These are phyloP conservation scores for Dictyostelium firmibasis DNA, from an alignment of 78 protist species.

Conservation along the genomic window DNA sequence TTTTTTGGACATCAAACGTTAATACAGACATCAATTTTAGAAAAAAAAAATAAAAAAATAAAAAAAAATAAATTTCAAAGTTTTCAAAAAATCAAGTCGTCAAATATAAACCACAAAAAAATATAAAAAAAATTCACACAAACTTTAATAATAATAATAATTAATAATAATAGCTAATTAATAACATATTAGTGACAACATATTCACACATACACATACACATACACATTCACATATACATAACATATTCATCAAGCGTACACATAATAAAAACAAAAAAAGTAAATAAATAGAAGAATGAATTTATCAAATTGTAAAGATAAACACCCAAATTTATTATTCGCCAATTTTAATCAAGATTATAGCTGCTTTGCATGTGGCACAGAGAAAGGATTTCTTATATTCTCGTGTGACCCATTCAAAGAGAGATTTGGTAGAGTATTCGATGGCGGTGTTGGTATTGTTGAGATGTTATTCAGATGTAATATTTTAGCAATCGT, in stretches of 20 bases:
- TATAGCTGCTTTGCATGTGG: constrained; percentile 96
- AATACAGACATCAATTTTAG: not conserved
- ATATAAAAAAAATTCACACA: not conserved
- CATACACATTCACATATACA: not conserved
- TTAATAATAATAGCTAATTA: too few relatives aligned
- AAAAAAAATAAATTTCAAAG: not conserved
- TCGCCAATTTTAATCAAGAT: constrained; percentile 82
- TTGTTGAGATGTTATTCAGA: constrained; percentile 98
- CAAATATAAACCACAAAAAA: not conserved
- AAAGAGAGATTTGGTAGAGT: constrained; percentile 91
- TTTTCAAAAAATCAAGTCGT: not conserved
- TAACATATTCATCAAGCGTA: not conserved
- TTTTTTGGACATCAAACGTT: not conserved
- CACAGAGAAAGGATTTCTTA: constrained; percentile 92
- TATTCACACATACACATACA: not conserved
- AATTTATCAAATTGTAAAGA: constrained; percentile 63
- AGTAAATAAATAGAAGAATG: constrained; percentile 14
- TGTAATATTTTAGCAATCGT: constrained; percentile 98
- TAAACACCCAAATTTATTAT: constrained; percentile 59
- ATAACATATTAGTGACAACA: too few relatives aligned
- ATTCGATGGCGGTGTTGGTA: constrained; percentile 95
- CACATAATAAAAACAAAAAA: not conserved
- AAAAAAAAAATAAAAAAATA: too few relatives aligned
- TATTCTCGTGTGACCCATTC: constrained; percentile 95
- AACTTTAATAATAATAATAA: not conserved